phyloP scores from a whole-genome alignment of 768 basidiomycete species.

The Mycena chlorophos region DNA sequence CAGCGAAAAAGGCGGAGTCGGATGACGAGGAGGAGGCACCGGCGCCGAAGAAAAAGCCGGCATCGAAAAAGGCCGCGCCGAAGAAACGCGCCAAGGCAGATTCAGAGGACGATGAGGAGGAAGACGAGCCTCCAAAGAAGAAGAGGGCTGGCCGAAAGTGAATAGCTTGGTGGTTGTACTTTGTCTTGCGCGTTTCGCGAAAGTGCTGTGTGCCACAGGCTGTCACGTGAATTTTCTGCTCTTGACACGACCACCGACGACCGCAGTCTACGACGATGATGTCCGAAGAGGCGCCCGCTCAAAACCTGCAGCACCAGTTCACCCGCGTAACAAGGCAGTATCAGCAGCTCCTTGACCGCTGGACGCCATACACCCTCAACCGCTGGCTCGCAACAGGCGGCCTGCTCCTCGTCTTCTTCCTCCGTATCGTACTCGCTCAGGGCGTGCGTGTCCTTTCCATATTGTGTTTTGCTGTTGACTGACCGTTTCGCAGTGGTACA shows the following conservation, averaged over 20 bases:
- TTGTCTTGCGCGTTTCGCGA: not conserved
- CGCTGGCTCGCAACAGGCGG: slow-evolving; percentile 83
- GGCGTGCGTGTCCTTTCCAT: slow-evolving; percentile 60
- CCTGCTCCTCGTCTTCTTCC: slow-evolving; percentile 71
- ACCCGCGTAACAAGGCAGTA: slow-evolving; percentile 71
- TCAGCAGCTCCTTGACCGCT: slow-evolving; percentile 86
- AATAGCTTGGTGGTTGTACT: not conserved
- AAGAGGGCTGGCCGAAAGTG: slow-evolving; percentile 24
- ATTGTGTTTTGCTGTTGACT: slow-evolving; percentile 1
- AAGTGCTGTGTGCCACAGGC: not conserved
- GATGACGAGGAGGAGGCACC: slow-evolving; percentile 25
- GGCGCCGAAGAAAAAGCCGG: slow-evolving; percentile 15
- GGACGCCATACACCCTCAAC: slow-evolving; percentile 86
- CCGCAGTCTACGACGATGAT: slow-evolving; percentile 39
- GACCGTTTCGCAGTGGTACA: slow-evolving; percentile 73
- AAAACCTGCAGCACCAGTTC: slow-evolving; percentile 48
- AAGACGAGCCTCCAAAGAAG: slow-evolving; percentile 40
- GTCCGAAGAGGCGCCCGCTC: slow-evolving; percentile 50
- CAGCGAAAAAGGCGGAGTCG: slow-evolving; percentile 28
- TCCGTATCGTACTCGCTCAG: slow-evolving; percentile 85
- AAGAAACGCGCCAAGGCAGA: slow-evolving; percentile 25
- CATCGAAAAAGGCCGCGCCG: slow-evolving; percentile 8
- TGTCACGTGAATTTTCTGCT: not conserved
- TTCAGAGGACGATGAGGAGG: slow-evolving; percentile 29
- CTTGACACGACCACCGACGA: not conserved